These are phyloP conservation scores for Mycena olivaceomarginata DNA, from an alignment of 768 basidiomycete genomes.

Conservation along the genomic window DNA sequence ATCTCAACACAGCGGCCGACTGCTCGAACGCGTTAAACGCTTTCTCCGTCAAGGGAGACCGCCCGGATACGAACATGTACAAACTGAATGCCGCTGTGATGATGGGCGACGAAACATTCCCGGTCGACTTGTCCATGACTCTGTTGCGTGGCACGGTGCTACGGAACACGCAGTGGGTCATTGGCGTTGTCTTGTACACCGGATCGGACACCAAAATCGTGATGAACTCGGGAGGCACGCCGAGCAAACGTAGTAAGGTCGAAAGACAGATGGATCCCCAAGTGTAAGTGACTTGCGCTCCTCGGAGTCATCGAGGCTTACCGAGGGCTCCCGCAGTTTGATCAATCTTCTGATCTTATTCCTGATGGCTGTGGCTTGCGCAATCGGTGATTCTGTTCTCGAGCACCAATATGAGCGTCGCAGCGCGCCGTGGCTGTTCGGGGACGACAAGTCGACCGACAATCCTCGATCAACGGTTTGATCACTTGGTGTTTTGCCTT, in stretches of 20 bases:
- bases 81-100: constrained; percentile 87
- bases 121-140: constrained; percentile 88
- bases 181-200: constrained; percentile 95
- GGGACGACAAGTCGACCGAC: constrained; percentile 78
- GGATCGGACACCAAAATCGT: constrained; percentile 96
- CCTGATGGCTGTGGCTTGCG: constrained; percentile 89
- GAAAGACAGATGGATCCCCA: constrained; percentile 99
- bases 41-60: constrained; percentile 89
- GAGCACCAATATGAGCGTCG: constrained; percentile 80
- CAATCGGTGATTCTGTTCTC: constrained; percentile 87
- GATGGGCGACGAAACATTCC: constrained; percentile 70
- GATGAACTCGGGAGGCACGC: constrained; percentile 95
- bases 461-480: constrained; percentile 93
- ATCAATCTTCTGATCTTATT: constrained; percentile 89
- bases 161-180: constrained; percentile 96
- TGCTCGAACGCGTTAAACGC: constrained; percentile 73
- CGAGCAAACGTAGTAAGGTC: constrained; percentile 94
- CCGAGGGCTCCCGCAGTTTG: constrained; percentile 68
- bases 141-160: constrained; percentile 94
- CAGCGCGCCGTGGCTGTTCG: constrained; percentile 89
- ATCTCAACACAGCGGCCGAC: constrained; percentile 79
- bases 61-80: constrained; percentile 96
- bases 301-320: not conserved
- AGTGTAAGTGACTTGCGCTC: constrained; percentile 77
- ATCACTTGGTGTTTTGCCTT: constrained; percentile 92